Evolutionary conservation across 257 asterid species (phyloP).

Genomic region (Solanum lignicaule): DNA sequence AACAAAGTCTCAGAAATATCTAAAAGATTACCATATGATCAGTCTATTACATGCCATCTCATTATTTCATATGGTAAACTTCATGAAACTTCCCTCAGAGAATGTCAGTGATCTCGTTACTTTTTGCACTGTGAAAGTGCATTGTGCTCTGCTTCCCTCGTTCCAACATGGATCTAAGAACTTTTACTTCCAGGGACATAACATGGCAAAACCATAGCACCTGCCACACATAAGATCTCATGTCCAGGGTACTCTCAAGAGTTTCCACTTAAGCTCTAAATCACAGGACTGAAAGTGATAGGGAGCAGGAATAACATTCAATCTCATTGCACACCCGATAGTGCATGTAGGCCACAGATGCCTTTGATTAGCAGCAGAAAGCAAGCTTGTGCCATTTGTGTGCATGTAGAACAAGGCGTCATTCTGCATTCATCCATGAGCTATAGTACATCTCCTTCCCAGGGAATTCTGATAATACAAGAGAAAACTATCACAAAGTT

Average conservation of each 20-base stretch:
- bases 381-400: background rate
- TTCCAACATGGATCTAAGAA: background rate
- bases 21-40: background rate
- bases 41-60: background rate
- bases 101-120: background rate
- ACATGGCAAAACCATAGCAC: background rate
- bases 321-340: background rate
- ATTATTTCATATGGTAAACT: background rate
- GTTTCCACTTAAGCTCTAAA: background rate
- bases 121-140: constrained; percentile 14
- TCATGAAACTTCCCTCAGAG: background rate
- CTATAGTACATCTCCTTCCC: background rate
- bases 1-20: background rate
- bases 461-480: background rate
- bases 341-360: background rate
- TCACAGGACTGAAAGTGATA: background rate
- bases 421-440: background rate
- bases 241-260: background rate
- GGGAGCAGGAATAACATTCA: background rate
- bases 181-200: background rate
- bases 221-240: background rate
- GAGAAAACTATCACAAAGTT: background rate
- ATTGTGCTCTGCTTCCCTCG: background rate
- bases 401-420: background rate
- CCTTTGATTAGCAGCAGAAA: background rate